These are phyloP conservation scores for Aspergillus sp. DNA, from an alignment of 2,329 filamentous ascomycete species.

Conservation along the genomic window DNA sequence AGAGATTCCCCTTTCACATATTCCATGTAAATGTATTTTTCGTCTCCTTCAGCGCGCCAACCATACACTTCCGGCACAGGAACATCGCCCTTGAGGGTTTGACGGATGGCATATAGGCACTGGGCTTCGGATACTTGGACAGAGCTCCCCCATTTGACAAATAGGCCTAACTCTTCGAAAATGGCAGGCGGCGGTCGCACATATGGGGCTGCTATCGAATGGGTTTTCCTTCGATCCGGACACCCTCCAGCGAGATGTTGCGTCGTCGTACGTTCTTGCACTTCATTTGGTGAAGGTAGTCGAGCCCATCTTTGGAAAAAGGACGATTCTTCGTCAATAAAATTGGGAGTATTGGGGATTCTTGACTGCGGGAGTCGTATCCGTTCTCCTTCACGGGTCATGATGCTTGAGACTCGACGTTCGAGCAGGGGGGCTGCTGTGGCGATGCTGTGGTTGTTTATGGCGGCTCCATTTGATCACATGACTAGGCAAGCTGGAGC, in stretches of 20 bases:
- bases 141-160: slow-evolving; percentile 32
- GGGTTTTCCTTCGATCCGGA: not conserved
- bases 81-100: slow-evolving; percentile 17
- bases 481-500: too few relatives aligned
- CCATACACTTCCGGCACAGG: slow-evolving; percentile 39
- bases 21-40: slow-evolving; percentile 35
- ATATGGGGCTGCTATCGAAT: slow-evolving; percentile 5
- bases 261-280: slow-evolving; percentile 11
- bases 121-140: slow-evolving; percentile 28
- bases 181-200: slow-evolving; percentile 21
- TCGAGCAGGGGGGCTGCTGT: too few relatives aligned
- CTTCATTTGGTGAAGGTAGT: slow-evolving; percentile 19
- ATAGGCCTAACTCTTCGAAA: slow-evolving; percentile 28
- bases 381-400: not conserved
- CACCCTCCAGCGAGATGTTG: slow-evolving; percentile 16
- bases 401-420: not conserved
- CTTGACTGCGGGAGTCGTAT: slow-evolving; percentile 8
- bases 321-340: slow-evolving; percentile 15
- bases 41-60: slow-evolving; percentile 25
- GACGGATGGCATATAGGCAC: slow-evolving; percentile 26
- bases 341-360: slow-evolving; percentile 15
- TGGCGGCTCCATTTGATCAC: too few relatives aligned
- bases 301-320: slow-evolving; percentile 19
- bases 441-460: too few relatives aligned
- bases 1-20: slow-evolving; percentile 26